Evolutionary conservation across 192 early-diverging fungal species (phyloP), one percentile per base, ranked within the genome.

Genomic region (Backusella tuberculispora): DNA sequence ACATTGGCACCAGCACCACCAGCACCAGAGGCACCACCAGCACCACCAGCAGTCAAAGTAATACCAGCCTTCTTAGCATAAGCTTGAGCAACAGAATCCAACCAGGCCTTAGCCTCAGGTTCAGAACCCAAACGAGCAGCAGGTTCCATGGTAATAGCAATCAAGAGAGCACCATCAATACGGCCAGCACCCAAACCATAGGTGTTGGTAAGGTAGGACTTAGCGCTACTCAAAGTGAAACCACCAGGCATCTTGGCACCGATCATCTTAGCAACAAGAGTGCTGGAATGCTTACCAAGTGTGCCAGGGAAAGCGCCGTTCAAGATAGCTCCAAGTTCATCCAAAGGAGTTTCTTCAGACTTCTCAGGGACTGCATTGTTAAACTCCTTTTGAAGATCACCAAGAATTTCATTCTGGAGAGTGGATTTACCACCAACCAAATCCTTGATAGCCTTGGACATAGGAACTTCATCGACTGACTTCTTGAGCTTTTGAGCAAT

Each of bases 361-460:
- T 96, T 96, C 70, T 98, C 97, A 40, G 95, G 93, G 47, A 93
- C 84, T 66, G 85, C 88, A 67, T 86, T 89, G 63, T 89, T 89
- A 84, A 97, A 96, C 83, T 98, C 97, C 77, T 95, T 95, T 71
- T 92, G 93, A 45, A 98, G 81, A 79, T 98, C 97, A 80, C 97
- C 97, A 70, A 97, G 84, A 43, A 98, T 95, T 77, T 98, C 97
- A 86, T 98, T 98, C 79, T 98, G 96, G 40, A 98, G 86, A 29
- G 97, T 98, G 14, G 94, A 95, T 82, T 98, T 98, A 77, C 97
- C 97, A 42, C 93, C 95, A 47, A 97, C 95, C 60, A 98, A 89
- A 67, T 98, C 95, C 85, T 96, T 97, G 88, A 92, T 95, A 75
- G 87, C 90, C 88, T 94, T 96, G 77, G 81, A 73, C 38, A 89